Base-by-base conservation (phyloP, 495 filamentous ascomycete genomes). In the Penicillium roqueforti region DNA sequence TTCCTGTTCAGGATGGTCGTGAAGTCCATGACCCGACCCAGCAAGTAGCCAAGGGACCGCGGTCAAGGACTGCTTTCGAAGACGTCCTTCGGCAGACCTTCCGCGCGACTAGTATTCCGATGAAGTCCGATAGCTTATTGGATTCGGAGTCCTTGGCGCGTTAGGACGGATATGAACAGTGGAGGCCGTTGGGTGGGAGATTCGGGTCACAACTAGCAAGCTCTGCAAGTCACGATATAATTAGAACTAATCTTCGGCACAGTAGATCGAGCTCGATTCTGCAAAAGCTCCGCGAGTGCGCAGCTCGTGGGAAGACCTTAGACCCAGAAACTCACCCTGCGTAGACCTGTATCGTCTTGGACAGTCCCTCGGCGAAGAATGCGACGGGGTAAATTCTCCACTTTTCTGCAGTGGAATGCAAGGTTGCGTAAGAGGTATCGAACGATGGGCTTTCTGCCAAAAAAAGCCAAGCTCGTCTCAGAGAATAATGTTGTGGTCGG, bases 1-100 rank as follows among this genome's bases (percentile, higher is more conserved):
- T 86, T 86, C 54, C 78, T 76, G 60, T 86, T 84, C 56, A 87
- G 67, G 58, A 87, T 85, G 61, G 82, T 83, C 61, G 83, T 83
- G 73, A 87, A 84, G 68, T 87, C 83, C 84, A 87, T 87, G 70
- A 73, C 73, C 71, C 68, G 68, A 68, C 69, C 60, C 72, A 65
- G 62, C 67, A 56, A 59, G 50, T 51, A 59, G 68, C 62, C 59
- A 58, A 67, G 52, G 49, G 60, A 66, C 62, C 66, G 63, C 52
- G 53, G 66, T 61, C 64, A 71, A 69, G 70, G 64, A 71, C 63
- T 62, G 60, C 61, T 52, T 58, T 53, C 55, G 54, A 44, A 58
- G 53, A 47, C 44, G 45, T 58, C 58, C 56, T 66, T 42, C 54
- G 32, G 47, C 53, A 62, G 47, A 49, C 54, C 58, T 54, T 23